Evolutionary conservation across 768 basidiomycete species (phyloP), one percentile per base, ranked within the genome.

Genomic region (Podaxis sp.): DNA sequence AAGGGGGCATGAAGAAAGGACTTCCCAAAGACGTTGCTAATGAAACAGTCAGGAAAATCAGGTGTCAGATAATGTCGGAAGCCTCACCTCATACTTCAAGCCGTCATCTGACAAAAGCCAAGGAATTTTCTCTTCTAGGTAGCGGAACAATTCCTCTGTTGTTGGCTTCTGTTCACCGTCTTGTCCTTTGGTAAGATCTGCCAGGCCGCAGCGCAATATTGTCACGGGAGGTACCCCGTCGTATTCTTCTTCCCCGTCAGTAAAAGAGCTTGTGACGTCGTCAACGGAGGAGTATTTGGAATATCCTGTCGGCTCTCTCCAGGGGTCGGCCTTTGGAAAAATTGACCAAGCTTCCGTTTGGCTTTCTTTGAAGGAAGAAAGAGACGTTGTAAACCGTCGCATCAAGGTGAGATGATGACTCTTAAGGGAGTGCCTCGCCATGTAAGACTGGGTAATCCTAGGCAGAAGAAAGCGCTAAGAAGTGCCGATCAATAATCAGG

Each of bases 381-480:
- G 73, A 15, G 88, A 88, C 6, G 77, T 74, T 15, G 81, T 82
- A 19, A 93, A 77, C 65, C 78, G 82, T 4, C 75, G 70, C 19
- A 92, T 69, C 15, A 92, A 82, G 1, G 75, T 72, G 19, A 81
- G 75, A 55, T 90, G 90, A 67, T 92, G 88, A 5, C 76, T 70
- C 58, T 78, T 82, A 53, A 93, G 73, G 7, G 88, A 82, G 59
- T 78, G 79, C 36, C 90, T 85, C 8, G 91, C 90, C 30, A 82
- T 71, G 28, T 79, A 80, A 1, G 88, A 85, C 53, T 77, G 80
- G 1, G 82, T 72, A 11, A 93, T 80, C 36, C 84, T 84, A 3
- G 91, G 91, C 26, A 91, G 81, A 24, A 93, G 76, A 68, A 87
- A 85, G 39, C 85, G 84, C 91, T 93, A 63, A 3, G 64, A 57